Evolutionary conservation across 1,284 basidiomycete genomes (phyloP), one percentile per base, ranked within the genome.

Genomic region (Pyrrhoderma noxium): DNA sequence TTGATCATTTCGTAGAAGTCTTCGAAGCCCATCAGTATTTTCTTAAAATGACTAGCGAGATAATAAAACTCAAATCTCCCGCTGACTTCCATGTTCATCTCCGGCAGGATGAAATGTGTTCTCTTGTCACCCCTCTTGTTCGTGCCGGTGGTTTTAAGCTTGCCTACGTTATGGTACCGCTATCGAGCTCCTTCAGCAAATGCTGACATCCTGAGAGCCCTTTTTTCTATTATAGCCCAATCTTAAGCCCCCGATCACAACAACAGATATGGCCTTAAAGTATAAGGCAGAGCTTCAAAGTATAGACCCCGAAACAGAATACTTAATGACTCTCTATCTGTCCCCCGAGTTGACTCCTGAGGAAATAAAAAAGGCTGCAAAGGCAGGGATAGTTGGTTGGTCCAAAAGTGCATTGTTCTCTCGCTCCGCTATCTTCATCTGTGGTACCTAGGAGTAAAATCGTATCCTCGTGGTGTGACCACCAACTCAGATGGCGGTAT

Each of bases 21-120:
- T n/a, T n/a, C n/a, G n/a, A n/a, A n/a, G n/a, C n/a, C n/a, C n/a
- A n/a, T n/a, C n/a, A n/a, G n/a, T n/a, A 5, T 31, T 5, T 31
- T 31, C 27, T 31, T 31, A 31, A 31, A 31, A 31, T 31, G 27
- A 5, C 27, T 16, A 70, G 71, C n/a, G 56, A 56, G 47, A 71
- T n/a, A 16, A 22, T 81, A 51, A 64, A 70, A 43, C 65, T 93
- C 42, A 66, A 75, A 5, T 80, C 88, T 0, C 93, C 93, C 16
- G 90, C 92, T 42, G 93, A 96, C 71, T 96, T 94, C 65, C 94
- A 99, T 72, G 94, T 98, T 56, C 96, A 99, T 66, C 82, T 99
- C 34, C 83, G 96, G 41, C 93, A 98, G 65, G 92, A 89, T 35
- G 69, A 79, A 35, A 72, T 96, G 61, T 85, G 89, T 52, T 72